A percentile compares a stretch with the other conserved stretches of the same genome.
Evolutionary conservation across 495 filamentous ascomycete species (phyloP).

Genomic region (Entonaema liquescens): DNA sequence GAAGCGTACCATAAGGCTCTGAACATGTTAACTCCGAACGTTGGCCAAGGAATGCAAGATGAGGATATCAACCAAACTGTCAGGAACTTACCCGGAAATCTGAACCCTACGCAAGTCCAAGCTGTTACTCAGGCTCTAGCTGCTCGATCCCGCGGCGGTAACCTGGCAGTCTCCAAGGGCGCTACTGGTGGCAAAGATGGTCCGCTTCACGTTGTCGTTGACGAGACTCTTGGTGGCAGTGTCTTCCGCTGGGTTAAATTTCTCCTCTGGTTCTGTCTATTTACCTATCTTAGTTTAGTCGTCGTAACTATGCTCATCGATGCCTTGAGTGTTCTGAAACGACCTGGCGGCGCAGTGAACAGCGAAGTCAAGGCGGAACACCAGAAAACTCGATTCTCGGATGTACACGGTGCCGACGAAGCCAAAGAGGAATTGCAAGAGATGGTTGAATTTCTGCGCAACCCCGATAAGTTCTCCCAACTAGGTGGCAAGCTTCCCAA

Average conservation of each 20-base stretch:
- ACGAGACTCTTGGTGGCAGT: conserved; percentile 79
- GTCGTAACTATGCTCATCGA: conserved; percentile 83
- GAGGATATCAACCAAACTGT: conserved; percentile 42
- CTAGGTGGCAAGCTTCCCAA: conserved; percentile 97
- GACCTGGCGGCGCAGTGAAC: conserved; percentile 70
- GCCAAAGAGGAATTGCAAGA: conserved; percentile 98
- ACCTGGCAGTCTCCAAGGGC: conserved; percentile 61
- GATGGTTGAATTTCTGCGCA: conserved; percentile 92
- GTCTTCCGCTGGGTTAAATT: conserved; percentile 94
- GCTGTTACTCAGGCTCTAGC: conserved; percentile 88
- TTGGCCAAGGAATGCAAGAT: conserved; percentile 46
- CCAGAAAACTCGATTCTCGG: conserved; percentile 88
- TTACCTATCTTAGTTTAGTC: conserved; percentile 77
- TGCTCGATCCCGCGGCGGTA: conserved; percentile 74
- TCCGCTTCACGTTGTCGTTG: conserved; percentile 94
- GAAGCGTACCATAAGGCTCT: conserved; percentile 78
- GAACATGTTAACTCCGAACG: conserved; percentile 61
- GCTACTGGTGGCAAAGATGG: conserved; percentile 73
- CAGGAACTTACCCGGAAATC: conserved; percentile 46
- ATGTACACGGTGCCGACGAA: conserved; percentile 97
- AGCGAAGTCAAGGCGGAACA: conserved; percentile 89
- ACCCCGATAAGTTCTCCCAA: conserved; percentile 88
- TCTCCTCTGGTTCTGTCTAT: conserved; percentile 75
- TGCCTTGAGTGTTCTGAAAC: conserved; percentile 76
- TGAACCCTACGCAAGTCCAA: conserved; percentile 74